A percentile compares a stretch with the other conserved stretches of the same genome.
Conservation (phyloP, 257 asterid genomes). For the Osmanthus fragrans region DNA sequence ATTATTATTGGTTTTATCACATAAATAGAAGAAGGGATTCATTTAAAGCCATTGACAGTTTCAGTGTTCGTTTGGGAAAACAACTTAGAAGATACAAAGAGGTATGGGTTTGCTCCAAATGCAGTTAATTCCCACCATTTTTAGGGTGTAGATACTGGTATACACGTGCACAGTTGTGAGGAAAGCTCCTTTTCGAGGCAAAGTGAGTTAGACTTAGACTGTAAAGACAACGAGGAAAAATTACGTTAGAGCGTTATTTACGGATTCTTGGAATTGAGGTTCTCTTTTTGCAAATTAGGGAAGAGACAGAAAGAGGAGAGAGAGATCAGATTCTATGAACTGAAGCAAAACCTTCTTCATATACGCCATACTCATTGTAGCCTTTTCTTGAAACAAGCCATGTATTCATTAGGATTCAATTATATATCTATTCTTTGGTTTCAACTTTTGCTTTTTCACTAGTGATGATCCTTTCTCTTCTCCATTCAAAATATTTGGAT, state of each 20-base stretch:
- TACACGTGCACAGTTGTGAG: constrained; percentile 50
- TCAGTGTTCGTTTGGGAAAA: not conserved
- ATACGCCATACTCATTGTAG: not conserved
- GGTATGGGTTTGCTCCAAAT: constrained; percentile 31
- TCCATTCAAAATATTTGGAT: too few relatives aligned
- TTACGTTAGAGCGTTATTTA: constrained; percentile 39
- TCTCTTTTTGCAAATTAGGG: not conserved
- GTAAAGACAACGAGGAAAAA: constrained; percentile 30
- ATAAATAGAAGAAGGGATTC: constrained; percentile 17
- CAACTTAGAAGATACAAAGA: constrained; percentile 28
- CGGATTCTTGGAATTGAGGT: constrained; percentile 37
- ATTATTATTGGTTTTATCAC: not conserved
- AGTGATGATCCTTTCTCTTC: too few relatives aligned
- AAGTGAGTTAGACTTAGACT: constrained; percentile 15
- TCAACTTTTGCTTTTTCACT: too few relatives aligned
- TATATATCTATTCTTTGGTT: not conserved
- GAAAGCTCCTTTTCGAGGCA: constrained; percentile 43
- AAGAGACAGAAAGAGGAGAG: not conserved
- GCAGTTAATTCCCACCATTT: constrained; percentile 11
- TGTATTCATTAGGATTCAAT: not conserved
- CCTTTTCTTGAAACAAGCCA: not conserved
- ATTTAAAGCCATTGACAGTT: constrained; percentile 32
- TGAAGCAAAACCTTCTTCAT: constrained; percentile 17
- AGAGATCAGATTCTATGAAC: constrained; percentile 41
- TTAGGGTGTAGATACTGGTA: constrained; percentile 18